phyloP scores from a whole-genome alignment of 2,329 filamentous ascomycete genomes.

The Cordyceps fumosorosea region DNA sequence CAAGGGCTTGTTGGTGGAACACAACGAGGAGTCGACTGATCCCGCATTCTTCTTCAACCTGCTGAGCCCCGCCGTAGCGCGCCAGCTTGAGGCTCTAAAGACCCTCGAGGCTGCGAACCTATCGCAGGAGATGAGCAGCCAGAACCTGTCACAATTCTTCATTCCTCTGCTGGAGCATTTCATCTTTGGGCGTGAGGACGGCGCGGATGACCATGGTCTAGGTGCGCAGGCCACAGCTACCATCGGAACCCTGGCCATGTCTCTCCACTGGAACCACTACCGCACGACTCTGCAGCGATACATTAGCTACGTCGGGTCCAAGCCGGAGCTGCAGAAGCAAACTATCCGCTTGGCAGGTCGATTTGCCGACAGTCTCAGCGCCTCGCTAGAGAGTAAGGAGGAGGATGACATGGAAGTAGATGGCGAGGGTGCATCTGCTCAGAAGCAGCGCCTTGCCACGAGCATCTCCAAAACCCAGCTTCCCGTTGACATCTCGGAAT shows the following conservation, averaged over 20 bases:
- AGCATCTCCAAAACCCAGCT: constrained; percentile 67
- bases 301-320: constrained; percentile 71
- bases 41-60: constrained; percentile 88
- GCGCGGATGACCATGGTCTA: constrained; percentile 72
- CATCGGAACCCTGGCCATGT: constrained; percentile 66
- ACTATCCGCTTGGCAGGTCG: constrained; percentile 76
- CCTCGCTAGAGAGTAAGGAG: constrained; percentile 33
- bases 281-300: constrained; percentile 78
- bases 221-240: constrained; percentile 80
- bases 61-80: constrained; percentile 79
- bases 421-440: constrained; percentile 19
- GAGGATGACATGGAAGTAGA: constrained; percentile 39
- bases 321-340: constrained; percentile 78
- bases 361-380: constrained; percentile 68
- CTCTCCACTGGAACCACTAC: constrained; percentile 86
- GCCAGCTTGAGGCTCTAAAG: constrained; percentile 76
- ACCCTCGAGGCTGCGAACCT: constrained; percentile 64
- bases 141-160: constrained; percentile 79
- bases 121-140: constrained; percentile 59
- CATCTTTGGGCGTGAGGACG: constrained; percentile 72
- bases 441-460: constrained; percentile 42
- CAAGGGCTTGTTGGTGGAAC: constrained; percentile 53
- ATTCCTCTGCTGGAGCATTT: constrained; percentile 92
- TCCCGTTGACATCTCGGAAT: constrained; percentile 62
- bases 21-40: constrained; percentile 57